A percentile compares a stretch with the other conserved stretches of the same genome.
Evolutionary conservation across 192 early-diverging fungal species (phyloP).

Genomic region (Coemansia sp.): DNA sequence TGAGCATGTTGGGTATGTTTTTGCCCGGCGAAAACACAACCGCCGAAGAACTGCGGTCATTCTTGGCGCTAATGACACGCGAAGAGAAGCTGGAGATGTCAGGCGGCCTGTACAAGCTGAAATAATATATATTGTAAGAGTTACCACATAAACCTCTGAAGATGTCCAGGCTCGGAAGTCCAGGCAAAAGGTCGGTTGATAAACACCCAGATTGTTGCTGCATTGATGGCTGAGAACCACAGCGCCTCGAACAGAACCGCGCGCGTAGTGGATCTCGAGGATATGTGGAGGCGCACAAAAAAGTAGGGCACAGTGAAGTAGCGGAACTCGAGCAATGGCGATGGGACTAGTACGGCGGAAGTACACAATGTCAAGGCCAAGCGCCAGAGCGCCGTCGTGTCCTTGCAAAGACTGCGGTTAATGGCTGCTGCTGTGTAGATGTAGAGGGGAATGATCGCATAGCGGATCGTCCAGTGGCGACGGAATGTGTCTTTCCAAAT

Average conservation of each 20-base stretch:
- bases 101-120: conserved; percentile 50
- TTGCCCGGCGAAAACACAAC: conserved; percentile 45
- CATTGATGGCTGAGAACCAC: conserved; percentile 62
- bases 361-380: conserved; percentile 57
- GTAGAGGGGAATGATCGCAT: conserved; percentile 69
- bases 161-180: conserved; percentile 62
- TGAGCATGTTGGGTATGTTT: conserved; percentile 57
- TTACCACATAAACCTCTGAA: conserved; percentile 95
- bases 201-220: conserved; percentile 73
- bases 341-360: conserved; percentile 75
- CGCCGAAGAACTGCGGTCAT: conserved; percentile 40
- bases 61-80: conserved; percentile 52
- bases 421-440: conserved; percentile 46
- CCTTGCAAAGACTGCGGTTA: conserved; percentile 22
- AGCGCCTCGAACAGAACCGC: conserved; percentile 47
- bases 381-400: conserved; percentile 57
- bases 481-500: conserved; percentile 83
- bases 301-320: conserved; percentile 92
- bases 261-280: conserved; percentile 6
- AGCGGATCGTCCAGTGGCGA: conserved; percentile 55
- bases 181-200: conserved; percentile 74
- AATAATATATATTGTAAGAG: not conserved
- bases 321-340: conserved; percentile 91
- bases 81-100: conserved; percentile 52
- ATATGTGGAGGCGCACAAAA: conserved; percentile 69